These are phyloP conservation scores for Pseudocercospora fijiensis DNA, from an alignment of 2,329 filamentous ascomycete genomes.

Conservation along the genomic window DNA sequence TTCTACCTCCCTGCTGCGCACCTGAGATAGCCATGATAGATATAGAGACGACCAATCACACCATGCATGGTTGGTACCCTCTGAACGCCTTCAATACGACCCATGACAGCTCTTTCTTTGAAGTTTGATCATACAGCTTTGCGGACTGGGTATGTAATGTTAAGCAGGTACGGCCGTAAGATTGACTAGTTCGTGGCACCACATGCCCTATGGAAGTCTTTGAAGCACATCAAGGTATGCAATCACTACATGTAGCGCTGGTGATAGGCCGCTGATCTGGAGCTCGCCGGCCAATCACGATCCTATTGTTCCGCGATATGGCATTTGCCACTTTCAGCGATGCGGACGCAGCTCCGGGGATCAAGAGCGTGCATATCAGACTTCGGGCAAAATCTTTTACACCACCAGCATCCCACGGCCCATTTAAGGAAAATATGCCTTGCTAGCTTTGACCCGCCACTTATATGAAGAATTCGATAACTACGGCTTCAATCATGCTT, in stretches of 20 bases:
- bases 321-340: no score
- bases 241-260: no score
- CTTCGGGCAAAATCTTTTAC: no score
- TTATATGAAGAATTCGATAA: background rate
- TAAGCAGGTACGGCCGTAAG: background rate
- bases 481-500: background rate
- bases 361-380: no score
- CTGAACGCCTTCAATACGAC: background rate
- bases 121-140: background rate
- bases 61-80: no score
- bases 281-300: no score
- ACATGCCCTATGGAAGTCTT: background rate
- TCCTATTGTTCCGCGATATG: no score
- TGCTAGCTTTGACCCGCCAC: background rate
- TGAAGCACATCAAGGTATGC: no score
- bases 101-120: background rate
- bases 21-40: background rate
- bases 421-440: background rate
- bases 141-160: background rate
- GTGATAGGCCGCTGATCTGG: no score
- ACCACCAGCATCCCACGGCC: no score
- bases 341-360: background rate
- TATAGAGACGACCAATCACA: background rate
- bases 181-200: background rate
- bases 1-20: background rate